Conservation (phyloP, 441 rosid genomes). For the Arabidopsis hybrid region DNA sequence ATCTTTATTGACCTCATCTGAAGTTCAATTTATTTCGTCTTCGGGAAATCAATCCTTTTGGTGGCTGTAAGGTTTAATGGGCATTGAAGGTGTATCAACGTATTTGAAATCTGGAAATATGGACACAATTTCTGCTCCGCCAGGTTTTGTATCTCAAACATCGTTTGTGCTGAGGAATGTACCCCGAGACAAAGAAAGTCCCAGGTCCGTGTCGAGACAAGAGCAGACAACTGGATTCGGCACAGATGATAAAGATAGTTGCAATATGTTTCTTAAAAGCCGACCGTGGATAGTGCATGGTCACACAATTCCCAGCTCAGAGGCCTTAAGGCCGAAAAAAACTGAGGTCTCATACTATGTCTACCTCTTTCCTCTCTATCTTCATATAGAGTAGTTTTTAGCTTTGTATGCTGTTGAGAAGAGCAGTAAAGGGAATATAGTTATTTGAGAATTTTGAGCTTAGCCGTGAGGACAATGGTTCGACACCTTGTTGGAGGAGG, state of each 20-base stretch:
- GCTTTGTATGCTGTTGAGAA: conserved; percentile 18
- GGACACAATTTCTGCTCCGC: conserved; percentile 35
- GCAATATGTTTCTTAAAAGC: conserved; percentile 41
- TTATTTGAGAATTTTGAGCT: neutral
- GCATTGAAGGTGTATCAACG: conserved; percentile 14
- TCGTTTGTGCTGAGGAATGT: conserved; percentile 50
- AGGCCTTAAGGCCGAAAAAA: conserved; percentile 33
- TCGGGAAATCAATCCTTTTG: neutral
- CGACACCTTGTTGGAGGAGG: neutral
- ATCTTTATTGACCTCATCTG: conserved; percentile 9
- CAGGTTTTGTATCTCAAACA: conserved; percentile 40
- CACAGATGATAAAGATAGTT: conserved; percentile 26
- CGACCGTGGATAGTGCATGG: conserved; percentile 63
- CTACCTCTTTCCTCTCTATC: conserved; percentile 25
- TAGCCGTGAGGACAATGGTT: neutral
- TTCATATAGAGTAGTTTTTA: conserved; percentile 2
- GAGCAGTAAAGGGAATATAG: neutral
- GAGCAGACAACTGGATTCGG: conserved; percentile 36
- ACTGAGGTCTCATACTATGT: conserved; percentile 32
- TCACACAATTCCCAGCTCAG: conserved; percentile 41
- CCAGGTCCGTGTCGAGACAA: conserved; percentile 33
- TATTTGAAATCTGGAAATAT: conserved; percentile 19
- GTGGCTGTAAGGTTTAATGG: conserved; percentile 28
- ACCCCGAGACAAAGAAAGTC: conserved; percentile 39
- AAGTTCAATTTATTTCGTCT: neutral